Evolutionary conservation across 1,284 basidiomycete genomes (phyloP).

Genomic region (Austroboletus rostrupii): DNA sequence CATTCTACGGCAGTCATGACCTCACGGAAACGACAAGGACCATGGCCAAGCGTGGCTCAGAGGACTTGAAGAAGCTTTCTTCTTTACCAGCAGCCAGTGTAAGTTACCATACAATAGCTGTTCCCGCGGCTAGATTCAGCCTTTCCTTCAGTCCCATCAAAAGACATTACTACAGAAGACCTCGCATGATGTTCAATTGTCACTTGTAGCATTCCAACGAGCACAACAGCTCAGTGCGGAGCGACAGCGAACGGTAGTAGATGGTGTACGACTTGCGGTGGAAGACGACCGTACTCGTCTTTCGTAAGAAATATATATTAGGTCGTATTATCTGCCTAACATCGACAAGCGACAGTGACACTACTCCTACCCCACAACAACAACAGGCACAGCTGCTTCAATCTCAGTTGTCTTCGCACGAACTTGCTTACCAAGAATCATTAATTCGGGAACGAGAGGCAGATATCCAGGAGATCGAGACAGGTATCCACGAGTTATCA

Average conservation of each 20-base stretch:
- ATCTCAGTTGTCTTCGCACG: constrained; percentile 77
- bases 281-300: constrained; percentile 55
- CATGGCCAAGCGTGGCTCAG: constrained; percentile 91
- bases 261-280: constrained; percentile 73
- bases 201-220: constrained; percentile 86
- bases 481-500: constrained; percentile 93
- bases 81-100: constrained; percentile 64
- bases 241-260: constrained; percentile 78
- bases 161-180: constrained; percentile 85
- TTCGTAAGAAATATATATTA: constrained; percentile 22
- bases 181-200: constrained; percentile 88
- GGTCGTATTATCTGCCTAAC: constrained; percentile 15
- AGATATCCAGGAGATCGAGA: constrained; percentile 96
- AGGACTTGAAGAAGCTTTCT: constrained; percentile 86
- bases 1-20: constrained; percentile 57
- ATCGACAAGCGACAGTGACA: constrained; percentile 29
- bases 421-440: constrained; percentile 95
- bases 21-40: constrained; percentile 90
- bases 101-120: constrained; percentile 22
- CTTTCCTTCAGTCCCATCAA: constrained; percentile 55
- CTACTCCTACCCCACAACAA: constrained; percentile 43
- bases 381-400: constrained; percentile 72
- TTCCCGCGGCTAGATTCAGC: constrained; percentile 1
- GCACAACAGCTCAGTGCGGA: constrained; percentile 90
- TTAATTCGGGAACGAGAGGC: constrained; percentile 92